These are phyloP conservation scores for Fusarium secorum DNA, from an alignment of 2,329 filamentous ascomycete species.

Conservation along the genomic window DNA sequence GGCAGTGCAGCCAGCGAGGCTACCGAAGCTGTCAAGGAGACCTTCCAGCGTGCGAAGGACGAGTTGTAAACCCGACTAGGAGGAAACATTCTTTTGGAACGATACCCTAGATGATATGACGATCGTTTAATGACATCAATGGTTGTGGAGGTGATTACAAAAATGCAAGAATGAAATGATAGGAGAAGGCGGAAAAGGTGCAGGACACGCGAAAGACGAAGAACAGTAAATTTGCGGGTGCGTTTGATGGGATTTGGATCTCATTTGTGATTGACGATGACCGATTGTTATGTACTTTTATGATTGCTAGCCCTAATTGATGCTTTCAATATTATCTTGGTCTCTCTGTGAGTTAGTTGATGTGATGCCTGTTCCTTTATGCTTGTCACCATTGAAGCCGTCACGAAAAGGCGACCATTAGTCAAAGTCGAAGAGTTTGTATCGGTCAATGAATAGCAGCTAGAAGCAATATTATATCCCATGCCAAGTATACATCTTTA, in stretches of 20 bases:
- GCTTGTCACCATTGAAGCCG: too few relatives aligned
- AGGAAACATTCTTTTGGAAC: constrained; percentile 39
- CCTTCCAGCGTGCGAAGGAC: constrained; percentile 48
- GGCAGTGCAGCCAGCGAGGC: constrained; percentile 51
- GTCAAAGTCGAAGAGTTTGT: not conserved
- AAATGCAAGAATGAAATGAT: constrained; percentile 17
- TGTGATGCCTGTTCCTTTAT: not conserved
- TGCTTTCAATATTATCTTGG: not conserved
- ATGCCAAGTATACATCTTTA: not conserved
- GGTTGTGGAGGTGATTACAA: constrained; percentile 1
- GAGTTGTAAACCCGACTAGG: constrained; percentile 48
- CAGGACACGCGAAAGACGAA: constrained; percentile 17
- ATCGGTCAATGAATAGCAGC: not conserved
- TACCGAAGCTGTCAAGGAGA: constrained; percentile 54
- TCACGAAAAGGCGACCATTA: constrained; percentile 4
- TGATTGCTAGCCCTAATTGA: constrained; percentile 26
- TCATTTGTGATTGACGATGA: constrained; percentile 26
- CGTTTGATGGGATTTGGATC: constrained; percentile 37
- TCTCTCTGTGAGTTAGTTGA: rapidly evolving
- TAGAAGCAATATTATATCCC: not conserved
- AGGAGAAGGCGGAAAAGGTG: constrained; percentile 8
- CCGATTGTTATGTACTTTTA: constrained; percentile 29
- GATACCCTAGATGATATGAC: constrained; percentile 43
- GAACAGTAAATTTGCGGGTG: constrained; percentile 16
- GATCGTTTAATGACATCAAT: constrained; percentile 39